Percentiles rank a stretch among this genome's conserved stretches.
These are phyloP conservation scores for Serendipita indica DNA, from an alignment of 768 basidiomycete species.

Conservation along the genomic window DNA sequence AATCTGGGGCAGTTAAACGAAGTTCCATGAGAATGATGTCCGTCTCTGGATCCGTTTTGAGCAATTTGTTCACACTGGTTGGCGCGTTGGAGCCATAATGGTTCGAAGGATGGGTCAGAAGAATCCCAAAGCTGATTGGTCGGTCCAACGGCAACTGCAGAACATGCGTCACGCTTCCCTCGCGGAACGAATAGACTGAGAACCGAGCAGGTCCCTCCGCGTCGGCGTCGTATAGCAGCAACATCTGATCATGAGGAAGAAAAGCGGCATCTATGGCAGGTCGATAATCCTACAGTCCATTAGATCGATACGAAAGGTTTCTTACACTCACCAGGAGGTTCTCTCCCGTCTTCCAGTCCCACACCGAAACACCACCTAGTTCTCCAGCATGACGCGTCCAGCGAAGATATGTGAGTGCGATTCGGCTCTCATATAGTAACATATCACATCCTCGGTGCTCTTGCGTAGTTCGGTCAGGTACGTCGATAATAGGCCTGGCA, in stretches of 20 bases:
- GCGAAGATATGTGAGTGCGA: background rate
- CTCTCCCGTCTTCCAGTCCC: slow-evolving; percentile 2
- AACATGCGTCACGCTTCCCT: background rate
- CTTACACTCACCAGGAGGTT: background rate
- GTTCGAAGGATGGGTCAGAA: background rate
- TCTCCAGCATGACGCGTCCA: background rate
- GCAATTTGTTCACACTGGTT: background rate
- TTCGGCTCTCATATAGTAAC: background rate
- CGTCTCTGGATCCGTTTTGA: background rate
- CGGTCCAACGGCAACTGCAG: background rate
- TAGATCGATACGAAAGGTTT: background rate
- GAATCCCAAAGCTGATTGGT: background rate
- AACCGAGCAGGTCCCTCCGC: background rate
- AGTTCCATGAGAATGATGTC: background rate
- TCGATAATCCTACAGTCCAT: background rate
- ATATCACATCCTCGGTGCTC: background rate
- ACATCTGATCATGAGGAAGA: background rate
- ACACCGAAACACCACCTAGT: background rate
- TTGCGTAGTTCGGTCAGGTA: background rate
- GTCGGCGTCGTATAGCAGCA: background rate
- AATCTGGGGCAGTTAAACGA: background rate
- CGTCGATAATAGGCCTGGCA: background rate
- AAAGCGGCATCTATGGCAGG: background rate
- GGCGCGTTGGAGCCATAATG: background rate
- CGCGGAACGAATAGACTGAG: background rate